These are phyloP conservation scores for Salix dunnii DNA, from an alignment of 345 rosid genomes.

Conservation along the genomic window DNA sequence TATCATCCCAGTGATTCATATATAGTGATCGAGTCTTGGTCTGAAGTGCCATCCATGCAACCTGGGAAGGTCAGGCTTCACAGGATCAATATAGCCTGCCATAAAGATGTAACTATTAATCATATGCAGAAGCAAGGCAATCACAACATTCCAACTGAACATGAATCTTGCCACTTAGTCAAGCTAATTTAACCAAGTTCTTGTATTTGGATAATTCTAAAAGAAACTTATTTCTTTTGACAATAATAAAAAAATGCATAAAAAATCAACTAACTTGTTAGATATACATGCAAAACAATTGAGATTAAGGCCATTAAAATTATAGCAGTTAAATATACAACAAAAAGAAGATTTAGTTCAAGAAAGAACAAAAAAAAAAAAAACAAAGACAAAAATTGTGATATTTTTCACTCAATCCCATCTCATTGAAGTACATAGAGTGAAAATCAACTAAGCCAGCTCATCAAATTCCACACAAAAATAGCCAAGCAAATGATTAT, in stretches of 20 bases:
- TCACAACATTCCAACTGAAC: neutral
- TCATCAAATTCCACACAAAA: neutral
- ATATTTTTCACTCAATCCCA: neutral
- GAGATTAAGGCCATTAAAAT: neutral
- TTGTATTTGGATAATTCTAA: neutral
- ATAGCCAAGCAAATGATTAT: neutral
- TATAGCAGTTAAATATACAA: neutral
- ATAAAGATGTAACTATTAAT: constrained; percentile 1
- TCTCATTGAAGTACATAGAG: neutral
- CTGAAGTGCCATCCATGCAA: constrained; percentile 96
- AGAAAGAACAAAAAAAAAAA: too few species aligned
- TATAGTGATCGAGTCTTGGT: constrained; percentile 97
- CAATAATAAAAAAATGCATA: neutral
- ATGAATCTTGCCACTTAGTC: neutral
- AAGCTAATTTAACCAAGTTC: neutral
- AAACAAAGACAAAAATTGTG: neutral
- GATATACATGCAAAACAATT: neutral
- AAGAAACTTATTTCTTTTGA: neutral
- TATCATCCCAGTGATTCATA: constrained; percentile 94
- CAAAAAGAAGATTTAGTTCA: neutral
- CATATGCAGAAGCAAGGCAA: constrained; percentile 12
- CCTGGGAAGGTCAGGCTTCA: constrained; percentile 77
- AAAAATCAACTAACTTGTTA: neutral
- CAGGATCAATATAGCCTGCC: constrained; percentile 88
- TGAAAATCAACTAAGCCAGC: neutral